Conservation (phyloP, 306 rosid species). For the Castanea sativa region DNA sequence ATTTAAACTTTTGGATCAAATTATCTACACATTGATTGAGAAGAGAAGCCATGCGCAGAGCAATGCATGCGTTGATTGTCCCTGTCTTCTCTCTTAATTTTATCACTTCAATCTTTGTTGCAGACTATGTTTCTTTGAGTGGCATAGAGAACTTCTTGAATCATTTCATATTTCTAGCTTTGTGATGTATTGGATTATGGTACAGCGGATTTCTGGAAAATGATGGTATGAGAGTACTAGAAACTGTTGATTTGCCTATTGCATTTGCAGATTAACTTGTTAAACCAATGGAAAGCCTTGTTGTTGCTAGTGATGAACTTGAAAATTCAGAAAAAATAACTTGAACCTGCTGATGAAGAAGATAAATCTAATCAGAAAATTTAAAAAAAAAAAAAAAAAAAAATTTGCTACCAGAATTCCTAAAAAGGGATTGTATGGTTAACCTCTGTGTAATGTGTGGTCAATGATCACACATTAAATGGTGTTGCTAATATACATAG, state of each 20-base stretch:
- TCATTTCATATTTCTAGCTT: constrained; percentile 55
- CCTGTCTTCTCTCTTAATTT: too few species aligned
- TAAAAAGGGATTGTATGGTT: constrained; percentile 95
- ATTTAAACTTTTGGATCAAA: too few species aligned
- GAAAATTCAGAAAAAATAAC: constrained; percentile 11
- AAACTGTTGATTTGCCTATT: constrained; percentile 79
- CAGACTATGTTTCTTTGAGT: too few species aligned
- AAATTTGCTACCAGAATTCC: constrained; percentile 61
- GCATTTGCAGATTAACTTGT: constrained; percentile 55
- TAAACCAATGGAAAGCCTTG: constrained; percentile 39
- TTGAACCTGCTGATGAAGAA: constrained; percentile 31
- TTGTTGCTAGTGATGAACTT: constrained; percentile 12
- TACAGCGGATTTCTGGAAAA: constrained; percentile 58
- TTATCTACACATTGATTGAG: too few species aligned
- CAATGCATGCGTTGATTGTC: too few species aligned
- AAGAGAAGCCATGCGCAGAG: too few species aligned
- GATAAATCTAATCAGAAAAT: constrained; percentile 35
- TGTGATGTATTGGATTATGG: constrained; percentile 61
- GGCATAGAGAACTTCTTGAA: neutral
- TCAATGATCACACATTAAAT: constrained; percentile 64
- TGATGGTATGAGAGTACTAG: constrained; percentile 90
- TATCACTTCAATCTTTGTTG: too few species aligned
- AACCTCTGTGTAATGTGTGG: constrained; percentile 92
- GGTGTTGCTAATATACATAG: constrained; percentile 98
- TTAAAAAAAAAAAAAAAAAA: constrained; percentile 38